A percentile compares a stretch with the other conserved stretches of the same genome.
Evolutionary conservation across 352 stramenopile species (phyloP).

Genomic region (Phytopythium montanum): DNA sequence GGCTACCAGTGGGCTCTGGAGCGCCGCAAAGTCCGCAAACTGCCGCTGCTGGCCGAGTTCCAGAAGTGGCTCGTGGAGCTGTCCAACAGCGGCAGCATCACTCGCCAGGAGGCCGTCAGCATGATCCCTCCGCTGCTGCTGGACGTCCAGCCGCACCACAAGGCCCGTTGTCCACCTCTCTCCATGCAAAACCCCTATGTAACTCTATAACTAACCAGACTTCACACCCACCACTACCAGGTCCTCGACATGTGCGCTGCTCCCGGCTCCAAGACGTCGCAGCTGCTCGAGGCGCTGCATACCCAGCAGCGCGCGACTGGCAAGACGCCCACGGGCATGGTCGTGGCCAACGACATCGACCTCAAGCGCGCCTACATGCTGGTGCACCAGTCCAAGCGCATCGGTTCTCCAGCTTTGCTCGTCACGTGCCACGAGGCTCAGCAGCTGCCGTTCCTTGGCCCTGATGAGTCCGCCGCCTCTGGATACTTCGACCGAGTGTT

Average conservation of each 20-base stretch:
- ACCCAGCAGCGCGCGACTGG: slow-evolving; percentile 73
- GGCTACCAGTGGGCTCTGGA: slow-evolving; percentile 90
- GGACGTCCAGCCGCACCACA: slow-evolving; percentile 91
- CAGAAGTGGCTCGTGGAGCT: slow-evolving; percentile 96
- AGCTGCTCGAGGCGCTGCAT: slow-evolving; percentile 95
- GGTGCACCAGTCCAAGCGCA: slow-evolving; percentile 96
- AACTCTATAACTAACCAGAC: too few species aligned
- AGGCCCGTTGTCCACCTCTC: slow-evolving; percentile 19
- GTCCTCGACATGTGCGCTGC: slow-evolving; percentile 98
- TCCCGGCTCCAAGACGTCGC: slow-evolving; percentile 98
- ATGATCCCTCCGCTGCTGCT: slow-evolving; percentile 99
- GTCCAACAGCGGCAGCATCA: slow-evolving; percentile 93
- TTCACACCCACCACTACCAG: slow-evolving; percentile 6
- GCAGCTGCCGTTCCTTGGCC: slow-evolving; percentile 92
- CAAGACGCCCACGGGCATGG: slow-evolving; percentile 83
- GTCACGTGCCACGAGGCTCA: slow-evolving; percentile 96
- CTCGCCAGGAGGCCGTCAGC: slow-evolving; percentile 97
- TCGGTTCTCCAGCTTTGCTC: slow-evolving; percentile 92
- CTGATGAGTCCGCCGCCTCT: slow-evolving; percentile 43
- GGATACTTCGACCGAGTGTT: slow-evolving; percentile 98
- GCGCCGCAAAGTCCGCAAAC: slow-evolving; percentile 89
- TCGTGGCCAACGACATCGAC: slow-evolving; percentile 97
- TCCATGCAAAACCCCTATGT: too few species aligned
- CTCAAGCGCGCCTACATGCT: slow-evolving; percentile 98
- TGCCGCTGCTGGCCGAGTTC: slow-evolving; percentile 90